phyloP scores from a whole-genome alignment of 371 early-diverging fungal genomes.

The Mortierella sp. region DNA sequence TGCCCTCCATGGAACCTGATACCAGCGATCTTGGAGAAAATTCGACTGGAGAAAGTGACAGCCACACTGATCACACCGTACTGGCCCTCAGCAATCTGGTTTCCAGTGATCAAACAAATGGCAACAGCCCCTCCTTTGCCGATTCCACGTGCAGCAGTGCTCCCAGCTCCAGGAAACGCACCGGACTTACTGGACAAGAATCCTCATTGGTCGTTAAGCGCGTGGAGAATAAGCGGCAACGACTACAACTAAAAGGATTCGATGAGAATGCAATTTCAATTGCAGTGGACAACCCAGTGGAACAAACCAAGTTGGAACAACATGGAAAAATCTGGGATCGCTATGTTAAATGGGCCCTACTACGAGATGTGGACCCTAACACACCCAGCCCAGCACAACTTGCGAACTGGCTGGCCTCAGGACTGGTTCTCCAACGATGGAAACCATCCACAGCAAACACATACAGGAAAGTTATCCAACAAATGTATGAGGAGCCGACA shows the following conservation, averaged over 20 bases:
- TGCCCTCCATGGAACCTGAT: slow-evolving; percentile 35
- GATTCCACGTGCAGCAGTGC: slow-evolving; percentile 8
- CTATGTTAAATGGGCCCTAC: slow-evolving; percentile 12
- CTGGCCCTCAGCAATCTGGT: slow-evolving; percentile 24
- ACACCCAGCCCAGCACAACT: slow-evolving; percentile 1
- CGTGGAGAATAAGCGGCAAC: slow-evolving; percentile 18
- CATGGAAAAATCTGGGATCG: not conserved
- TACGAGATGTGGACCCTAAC: slow-evolving; percentile 3
- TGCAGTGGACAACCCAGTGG: not conserved
- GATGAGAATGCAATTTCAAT: not conserved
- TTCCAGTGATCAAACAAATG: slow-evolving; percentile 7
- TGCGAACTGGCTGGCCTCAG: slow-evolving; percentile 1
- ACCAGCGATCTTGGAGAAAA: slow-evolving; percentile 17
- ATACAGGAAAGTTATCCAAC: not conserved
- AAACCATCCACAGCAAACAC: not conserved
- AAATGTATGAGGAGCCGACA: not conserved
- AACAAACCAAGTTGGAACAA: not conserved
- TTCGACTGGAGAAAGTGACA: slow-evolving; percentile 7
- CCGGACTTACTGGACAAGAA: slow-evolving; percentile 19
- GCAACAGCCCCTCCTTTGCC: not conserved
- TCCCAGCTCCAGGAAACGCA: slow-evolving; percentile 20
- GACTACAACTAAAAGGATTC: not conserved
- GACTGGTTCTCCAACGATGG: not conserved
- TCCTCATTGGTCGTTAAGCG: slow-evolving; percentile 10
- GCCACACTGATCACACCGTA: slow-evolving; percentile 21